Conservation (phyloP, 148 eudicot species). For the Silene latifolia region DNA sequence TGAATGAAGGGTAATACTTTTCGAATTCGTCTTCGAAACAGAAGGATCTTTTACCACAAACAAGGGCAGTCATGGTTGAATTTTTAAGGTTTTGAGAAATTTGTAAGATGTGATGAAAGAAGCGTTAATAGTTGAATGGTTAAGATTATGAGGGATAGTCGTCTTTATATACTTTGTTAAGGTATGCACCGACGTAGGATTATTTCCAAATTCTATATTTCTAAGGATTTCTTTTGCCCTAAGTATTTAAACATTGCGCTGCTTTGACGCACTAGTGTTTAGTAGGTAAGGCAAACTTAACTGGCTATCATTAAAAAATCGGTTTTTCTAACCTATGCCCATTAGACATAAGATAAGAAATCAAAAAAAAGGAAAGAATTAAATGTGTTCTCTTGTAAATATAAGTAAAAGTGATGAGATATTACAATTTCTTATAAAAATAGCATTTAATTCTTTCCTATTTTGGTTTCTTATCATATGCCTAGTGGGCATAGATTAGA, state of each 20-base stretch:
- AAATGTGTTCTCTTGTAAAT: no score
- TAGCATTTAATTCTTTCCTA: no score
- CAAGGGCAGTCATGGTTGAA: background rate
- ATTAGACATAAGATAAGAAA: no score
- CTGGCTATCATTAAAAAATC: no score
- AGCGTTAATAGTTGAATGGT: background rate
- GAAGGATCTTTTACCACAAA: conserved; percentile 8
- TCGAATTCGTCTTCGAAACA: conserved; percentile 6
- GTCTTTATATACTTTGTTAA: background rate
- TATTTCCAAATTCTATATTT: background rate
- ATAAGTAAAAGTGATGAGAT: no score
- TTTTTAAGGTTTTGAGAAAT: background rate
- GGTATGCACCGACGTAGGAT: background rate
- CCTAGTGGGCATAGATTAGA: no score
- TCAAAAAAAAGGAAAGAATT: no score
- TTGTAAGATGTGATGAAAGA: background rate
- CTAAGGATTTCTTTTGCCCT: no score
- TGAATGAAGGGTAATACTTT: background rate
- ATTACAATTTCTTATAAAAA: no score
- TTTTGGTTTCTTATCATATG: no score
- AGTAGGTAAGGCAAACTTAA: background rate
- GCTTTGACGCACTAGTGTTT: background rate
- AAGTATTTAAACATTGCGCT: background rate
- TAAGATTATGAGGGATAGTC: background rate
- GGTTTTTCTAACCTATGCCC: no score